A percentile compares a stretch with the other conserved stretches of the same genome.
Conservation (phyloP, 202 grass and related monocot species). For the Saccharum hybrid region DNA sequence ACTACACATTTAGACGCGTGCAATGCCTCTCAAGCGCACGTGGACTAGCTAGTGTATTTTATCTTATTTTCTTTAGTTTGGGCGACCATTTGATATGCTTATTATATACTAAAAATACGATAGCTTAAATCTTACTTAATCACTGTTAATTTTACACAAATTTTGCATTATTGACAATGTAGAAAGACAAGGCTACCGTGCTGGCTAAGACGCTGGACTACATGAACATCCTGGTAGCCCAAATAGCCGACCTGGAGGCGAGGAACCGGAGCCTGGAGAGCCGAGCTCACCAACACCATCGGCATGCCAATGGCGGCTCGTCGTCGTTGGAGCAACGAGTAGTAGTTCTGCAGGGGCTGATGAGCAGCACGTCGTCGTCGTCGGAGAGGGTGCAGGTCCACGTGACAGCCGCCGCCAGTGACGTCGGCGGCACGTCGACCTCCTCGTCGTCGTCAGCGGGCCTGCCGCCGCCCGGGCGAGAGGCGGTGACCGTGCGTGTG, state of each 20-base stretch:
- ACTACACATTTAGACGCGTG: neutral
- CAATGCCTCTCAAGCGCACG: too few relatives aligned
- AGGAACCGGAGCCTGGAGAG: slow-evolving; percentile 67
- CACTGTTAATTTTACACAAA: neutral
- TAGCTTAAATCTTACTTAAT: neutral
- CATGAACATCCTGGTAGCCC: slow-evolving; percentile 62
- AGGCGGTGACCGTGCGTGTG: slow-evolving; percentile 59
- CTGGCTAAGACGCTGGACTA: slow-evolving; percentile 71
- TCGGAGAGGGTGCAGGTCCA: slow-evolving; percentile 54
- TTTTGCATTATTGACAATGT: neutral
- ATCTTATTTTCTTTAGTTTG: neutral
- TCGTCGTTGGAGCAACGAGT: neutral
- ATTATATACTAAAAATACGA: too few relatives aligned
- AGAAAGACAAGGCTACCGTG: slow-evolving; percentile 88
- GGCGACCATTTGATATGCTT: neutral
- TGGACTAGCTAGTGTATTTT: too few relatives aligned
- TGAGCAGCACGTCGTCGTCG: neutral
- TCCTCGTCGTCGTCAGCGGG: slow-evolving; percentile 32
- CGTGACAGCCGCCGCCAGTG: slow-evolving; percentile 29
- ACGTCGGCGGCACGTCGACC: neutral
- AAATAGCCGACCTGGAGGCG: slow-evolving; percentile 64
- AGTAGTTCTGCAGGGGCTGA: neutral
- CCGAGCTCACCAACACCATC: slow-evolving; percentile 38
- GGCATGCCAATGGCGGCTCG: neutral
- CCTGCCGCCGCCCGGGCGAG: neutral